Evolutionary conservation across 805 yeast genomes (phyloP).

Genomic region (Myxozyma mucilagina): DNA sequence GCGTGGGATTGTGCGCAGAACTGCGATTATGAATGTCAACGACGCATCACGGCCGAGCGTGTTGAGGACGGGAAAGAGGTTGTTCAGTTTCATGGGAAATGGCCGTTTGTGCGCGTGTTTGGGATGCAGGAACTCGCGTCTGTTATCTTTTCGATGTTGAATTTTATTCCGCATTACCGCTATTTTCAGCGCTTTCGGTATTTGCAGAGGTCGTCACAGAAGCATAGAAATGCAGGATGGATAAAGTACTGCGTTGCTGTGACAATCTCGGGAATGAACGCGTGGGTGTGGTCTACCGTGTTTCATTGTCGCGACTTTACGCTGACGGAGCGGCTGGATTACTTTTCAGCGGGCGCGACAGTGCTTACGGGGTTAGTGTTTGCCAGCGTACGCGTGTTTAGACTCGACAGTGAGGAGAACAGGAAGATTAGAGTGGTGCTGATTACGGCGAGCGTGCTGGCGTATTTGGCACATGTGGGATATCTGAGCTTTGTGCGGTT

Average conservation of each 20-base stretch:
- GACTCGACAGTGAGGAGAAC: constrained; percentile 50
- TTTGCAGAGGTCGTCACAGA: constrained; percentile 7
- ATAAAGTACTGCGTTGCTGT: constrained; percentile 48
- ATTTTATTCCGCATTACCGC: constrained; percentile 61
- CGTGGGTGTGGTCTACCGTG: constrained; percentile 84
- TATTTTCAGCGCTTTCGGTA: constrained; percentile 37
- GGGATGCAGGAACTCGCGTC: constrained; percentile 87
- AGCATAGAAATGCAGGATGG: constrained; percentile 31
- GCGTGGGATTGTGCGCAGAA: constrained; percentile 76
- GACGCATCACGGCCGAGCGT: constrained; percentile 63
- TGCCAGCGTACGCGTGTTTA: constrained; percentile 59
- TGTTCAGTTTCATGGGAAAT: constrained; percentile 92
- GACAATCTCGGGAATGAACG: constrained; percentile 68
- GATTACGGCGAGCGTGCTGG: constrained; percentile 46
- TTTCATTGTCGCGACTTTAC: constrained; percentile 85
- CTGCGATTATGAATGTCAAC: constrained; percentile 94
- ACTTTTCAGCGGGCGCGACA: constrained; percentile 89
- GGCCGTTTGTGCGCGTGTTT: constrained; percentile 83
- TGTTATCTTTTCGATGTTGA: constrained; percentile 71
- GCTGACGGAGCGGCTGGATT: constrained; percentile 81
- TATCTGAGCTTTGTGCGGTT: constrained; percentile 67
- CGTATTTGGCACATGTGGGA: constrained; percentile 64
- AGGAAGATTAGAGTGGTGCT: constrained; percentile 42
- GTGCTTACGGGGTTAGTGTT: constrained; percentile 79
- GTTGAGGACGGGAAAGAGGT: constrained; percentile 51